Percentiles rank a stretch among this genome's conserved stretches.
Evolutionary conservation across 768 basidiomycete species (phyloP).

Genomic region (Udeniomyces megalosporus): DNA sequence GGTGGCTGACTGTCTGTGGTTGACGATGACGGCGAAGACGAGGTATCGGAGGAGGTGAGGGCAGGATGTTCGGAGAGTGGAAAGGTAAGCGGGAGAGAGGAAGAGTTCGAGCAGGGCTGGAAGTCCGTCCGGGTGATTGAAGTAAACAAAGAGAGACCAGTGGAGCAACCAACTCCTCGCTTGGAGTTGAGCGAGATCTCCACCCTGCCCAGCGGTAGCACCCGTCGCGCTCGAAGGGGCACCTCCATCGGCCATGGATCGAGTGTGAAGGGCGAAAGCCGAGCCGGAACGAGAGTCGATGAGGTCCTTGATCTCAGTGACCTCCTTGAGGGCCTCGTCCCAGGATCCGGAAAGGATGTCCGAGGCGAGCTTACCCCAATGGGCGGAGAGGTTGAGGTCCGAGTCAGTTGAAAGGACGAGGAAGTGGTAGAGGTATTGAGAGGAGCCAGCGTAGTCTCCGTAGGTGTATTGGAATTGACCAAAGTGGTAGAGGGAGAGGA

Average conservation of each 20-base stretch:
- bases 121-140: conserved; percentile 83
- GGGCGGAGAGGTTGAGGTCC: conserved; percentile 85
- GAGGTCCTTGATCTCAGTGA: conserved; percentile 81
- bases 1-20: conserved; percentile 50
- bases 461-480: conserved; percentile 98
- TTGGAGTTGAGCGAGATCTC: conserved; percentile 66
- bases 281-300: conserved; percentile 57
- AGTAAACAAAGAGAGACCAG: conserved; percentile 97
- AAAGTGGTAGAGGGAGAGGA: conserved; percentile 89
- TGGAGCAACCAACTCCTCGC: conserved; percentile 92
- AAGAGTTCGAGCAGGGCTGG: conserved; percentile 89
- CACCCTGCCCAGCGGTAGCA: conserved; percentile 21
- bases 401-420: conserved; percentile 86
- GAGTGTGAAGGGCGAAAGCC: conserved; percentile 8
- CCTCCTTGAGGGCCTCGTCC: conserved; percentile 87
- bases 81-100: conserved; percentile 89
- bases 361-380: conserved; percentile 96
- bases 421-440: conserved; percentile 97
- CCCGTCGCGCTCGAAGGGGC: conserved; percentile 31
- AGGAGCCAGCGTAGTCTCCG: conserved; percentile 89
- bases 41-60: conserved; percentile 94
- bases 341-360: conserved; percentile 90
- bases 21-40: conserved; percentile 79
- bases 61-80: conserved; percentile 89
- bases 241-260: conserved; percentile 3